These are phyloP conservation scores for Hansenula anomala DNA, from an alignment of 1,139 yeast genomes.

Conservation along the genomic window DNA sequence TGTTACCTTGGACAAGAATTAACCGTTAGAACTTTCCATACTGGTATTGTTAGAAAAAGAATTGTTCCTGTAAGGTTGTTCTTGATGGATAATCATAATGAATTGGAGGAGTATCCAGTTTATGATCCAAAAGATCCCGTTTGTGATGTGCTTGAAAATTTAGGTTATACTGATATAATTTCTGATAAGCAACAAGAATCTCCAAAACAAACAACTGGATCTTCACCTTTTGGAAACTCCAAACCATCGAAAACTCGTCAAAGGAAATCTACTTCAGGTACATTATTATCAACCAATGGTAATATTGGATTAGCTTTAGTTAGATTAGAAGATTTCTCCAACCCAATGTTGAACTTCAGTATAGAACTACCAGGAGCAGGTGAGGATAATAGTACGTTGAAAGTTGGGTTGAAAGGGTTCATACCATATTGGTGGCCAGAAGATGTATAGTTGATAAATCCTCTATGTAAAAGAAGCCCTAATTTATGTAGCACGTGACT, in stretches of 20 bases:
- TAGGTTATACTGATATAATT: constrained; percentile 15
- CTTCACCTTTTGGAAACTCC: constrained; percentile 33
- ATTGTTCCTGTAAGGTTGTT: constrained; percentile 64
- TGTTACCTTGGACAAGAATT: constrained; percentile 96
- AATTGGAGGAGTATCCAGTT: constrained; percentile 15
- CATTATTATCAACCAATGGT: constrained; percentile 49
- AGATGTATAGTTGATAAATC: constrained; percentile 12
- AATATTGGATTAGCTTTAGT: constrained; percentile 64
- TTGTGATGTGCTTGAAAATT: constrained; percentile 13
- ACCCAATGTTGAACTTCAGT: constrained; percentile 26
- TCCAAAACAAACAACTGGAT: background rate
- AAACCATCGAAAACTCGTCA: constrained; percentile 20
- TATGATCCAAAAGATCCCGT: constrained; percentile 19
- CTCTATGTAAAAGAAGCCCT: no score
- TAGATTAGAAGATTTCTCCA: constrained; percentile 34
- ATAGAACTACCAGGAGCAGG: constrained; percentile 24
- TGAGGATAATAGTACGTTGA: constrained; percentile 11
- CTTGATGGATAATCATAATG: constrained; percentile 17
- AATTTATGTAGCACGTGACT: no score
- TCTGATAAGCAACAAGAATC: constrained; percentile 6
- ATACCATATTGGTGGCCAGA: constrained; percentile 70
- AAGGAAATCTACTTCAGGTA: constrained; percentile 46
- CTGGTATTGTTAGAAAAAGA: constrained; percentile 79
- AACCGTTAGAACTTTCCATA: constrained; percentile 81
- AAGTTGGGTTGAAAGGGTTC: constrained; percentile 41